Evolutionary conservation across 2,329 filamentous ascomycete genomes (phyloP).

Genomic region (Penicillium sp.): DNA sequence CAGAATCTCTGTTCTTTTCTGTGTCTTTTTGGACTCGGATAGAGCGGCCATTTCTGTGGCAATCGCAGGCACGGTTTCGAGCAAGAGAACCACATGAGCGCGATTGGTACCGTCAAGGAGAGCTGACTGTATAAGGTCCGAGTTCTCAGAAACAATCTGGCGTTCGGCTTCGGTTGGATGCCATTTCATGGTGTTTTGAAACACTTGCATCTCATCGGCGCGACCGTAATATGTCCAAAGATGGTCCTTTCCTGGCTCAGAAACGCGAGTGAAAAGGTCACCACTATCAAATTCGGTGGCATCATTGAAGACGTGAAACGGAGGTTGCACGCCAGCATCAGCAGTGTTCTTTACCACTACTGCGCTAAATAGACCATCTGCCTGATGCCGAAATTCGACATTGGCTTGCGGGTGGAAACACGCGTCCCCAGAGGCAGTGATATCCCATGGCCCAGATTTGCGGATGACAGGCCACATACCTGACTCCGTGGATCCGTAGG

Average conservation of each 20-base stretch:
- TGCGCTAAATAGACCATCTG: conserved; percentile 1
- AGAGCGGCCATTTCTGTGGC: neutral
- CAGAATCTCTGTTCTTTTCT: neutral
- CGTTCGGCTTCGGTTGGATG: conserved; percentile 4
- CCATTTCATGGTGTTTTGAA: conserved; percentile 14
- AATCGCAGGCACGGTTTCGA: conserved; percentile 1
- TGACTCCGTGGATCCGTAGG: conserved; percentile 3
- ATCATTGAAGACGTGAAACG: conserved; percentile 3
- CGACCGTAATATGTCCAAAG: conserved; percentile 12
- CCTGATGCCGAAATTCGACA: neutral
- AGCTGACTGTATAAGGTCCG: neutral
- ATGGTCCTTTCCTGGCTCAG: conserved; percentile 1
- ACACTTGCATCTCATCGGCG: conserved; percentile 19
- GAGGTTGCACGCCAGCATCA: neutral
- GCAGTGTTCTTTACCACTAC: conserved; percentile 4
- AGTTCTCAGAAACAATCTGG: neutral
- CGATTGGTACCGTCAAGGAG: neutral
- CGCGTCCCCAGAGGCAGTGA: neutral
- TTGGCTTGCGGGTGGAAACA: conserved; percentile 7
- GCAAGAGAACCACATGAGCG: conserved; percentile 1
- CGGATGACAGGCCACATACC: conserved; percentile 7
- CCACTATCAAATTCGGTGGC: conserved; percentile 2
- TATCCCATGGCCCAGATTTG: conserved; percentile 8
- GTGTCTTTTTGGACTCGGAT: neutral
- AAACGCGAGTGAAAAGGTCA: conserved; percentile 10